These are phyloP conservation scores for Leishmania amazonensis DNA, from an alignment of 208 protist genomes.

Conservation along the genomic window DNA sequence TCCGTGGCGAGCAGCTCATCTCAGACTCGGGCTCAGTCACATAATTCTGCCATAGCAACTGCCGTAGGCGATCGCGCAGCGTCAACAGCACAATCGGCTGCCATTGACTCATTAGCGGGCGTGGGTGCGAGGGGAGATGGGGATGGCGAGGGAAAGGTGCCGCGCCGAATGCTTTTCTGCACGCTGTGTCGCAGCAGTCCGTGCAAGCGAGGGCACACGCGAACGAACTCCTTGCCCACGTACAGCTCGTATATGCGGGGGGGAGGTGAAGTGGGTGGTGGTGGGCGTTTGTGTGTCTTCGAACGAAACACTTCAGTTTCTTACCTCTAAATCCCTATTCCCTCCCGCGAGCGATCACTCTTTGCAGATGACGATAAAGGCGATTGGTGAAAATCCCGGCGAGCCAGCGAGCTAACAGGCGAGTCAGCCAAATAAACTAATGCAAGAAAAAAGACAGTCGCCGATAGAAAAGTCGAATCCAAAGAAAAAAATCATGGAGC, in stretches of 20 bases:
- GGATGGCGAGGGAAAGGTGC: background rate
- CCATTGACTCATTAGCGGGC: background rate
- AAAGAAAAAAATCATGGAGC: slow-evolving; percentile 12
- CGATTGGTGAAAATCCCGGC: background rate
- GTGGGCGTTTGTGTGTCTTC: background rate
- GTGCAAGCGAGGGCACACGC: background rate
- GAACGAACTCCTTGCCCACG: background rate
- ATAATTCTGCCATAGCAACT: background rate
- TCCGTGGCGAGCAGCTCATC: background rate
- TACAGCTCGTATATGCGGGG: background rate
- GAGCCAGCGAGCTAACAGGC: background rate
- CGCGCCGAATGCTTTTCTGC: background rate
- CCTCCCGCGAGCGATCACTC: background rate
- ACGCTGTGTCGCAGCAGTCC: background rate
- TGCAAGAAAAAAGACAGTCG: background rate
- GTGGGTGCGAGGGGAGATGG: background rate
- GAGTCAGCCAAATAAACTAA: background rate
- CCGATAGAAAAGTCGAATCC: background rate
- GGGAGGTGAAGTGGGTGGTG: background rate
- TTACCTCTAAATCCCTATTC: background rate
- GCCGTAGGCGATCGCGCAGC: background rate
- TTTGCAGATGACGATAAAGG: background rate
- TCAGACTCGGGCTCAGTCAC: background rate
- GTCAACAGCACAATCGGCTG: background rate
- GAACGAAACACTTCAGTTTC: background rate